Conservation (phyloP, 2,329 filamentous ascomycete genomes). For the Sporothrix protearum region DNA sequence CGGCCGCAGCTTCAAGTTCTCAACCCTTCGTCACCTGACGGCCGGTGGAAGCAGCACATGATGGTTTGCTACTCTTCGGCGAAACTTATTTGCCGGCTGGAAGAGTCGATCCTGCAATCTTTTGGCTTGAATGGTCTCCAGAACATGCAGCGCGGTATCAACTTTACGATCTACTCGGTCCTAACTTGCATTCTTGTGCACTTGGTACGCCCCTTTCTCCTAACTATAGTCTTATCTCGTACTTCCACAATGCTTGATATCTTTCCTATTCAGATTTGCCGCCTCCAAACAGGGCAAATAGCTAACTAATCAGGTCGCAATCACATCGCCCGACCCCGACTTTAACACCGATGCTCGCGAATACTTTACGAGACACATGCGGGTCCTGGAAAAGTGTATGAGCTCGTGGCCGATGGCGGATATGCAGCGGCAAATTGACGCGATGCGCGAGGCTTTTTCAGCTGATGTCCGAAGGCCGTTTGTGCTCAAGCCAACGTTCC, state of each 20-base stretch:
- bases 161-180: constrained; percentile 90
- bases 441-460: constrained; percentile 85
- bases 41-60: constrained; percentile 86
- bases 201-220: constrained; percentile 58
- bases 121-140: constrained; percentile 78
- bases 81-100: constrained; percentile 77
- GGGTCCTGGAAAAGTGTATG: constrained; percentile 82
- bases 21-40: constrained; percentile 65
- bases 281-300: not conserved
- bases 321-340: constrained; percentile 88
- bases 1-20: constrained; percentile 79
- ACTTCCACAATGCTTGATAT: not conserved
- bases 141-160: constrained; percentile 91
- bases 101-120: constrained; percentile 74
- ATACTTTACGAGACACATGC: constrained; percentile 92
- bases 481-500: constrained; percentile 81
- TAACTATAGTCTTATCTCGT: not conserved
- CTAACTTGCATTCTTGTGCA: constrained; percentile 91
- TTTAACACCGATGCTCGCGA: constrained; percentile 79
- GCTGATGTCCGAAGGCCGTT: constrained; percentile 81
- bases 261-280: constrained; percentile 7
- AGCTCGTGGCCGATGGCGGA: constrained; percentile 83
- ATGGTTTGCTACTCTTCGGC: constrained; percentile 78
- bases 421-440: constrained; percentile 84
- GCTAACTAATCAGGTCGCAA: constrained; percentile 63